phyloP scores from a whole-genome alignment of 345 rosid genomes.

The Lumnitzera littorea region DNA sequence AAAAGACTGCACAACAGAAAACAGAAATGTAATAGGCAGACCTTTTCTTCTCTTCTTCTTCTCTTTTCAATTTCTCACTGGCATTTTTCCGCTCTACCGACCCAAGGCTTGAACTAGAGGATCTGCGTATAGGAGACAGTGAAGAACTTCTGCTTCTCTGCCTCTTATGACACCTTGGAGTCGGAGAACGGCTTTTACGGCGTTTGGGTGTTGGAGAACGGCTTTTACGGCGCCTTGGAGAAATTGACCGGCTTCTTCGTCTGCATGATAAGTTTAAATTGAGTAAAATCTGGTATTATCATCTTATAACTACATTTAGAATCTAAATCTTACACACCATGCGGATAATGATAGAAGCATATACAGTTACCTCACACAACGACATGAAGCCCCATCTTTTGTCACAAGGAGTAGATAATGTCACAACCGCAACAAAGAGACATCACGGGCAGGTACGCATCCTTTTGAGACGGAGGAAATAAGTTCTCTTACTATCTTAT shows the following conservation, averaged over 20 bases:
- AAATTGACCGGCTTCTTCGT: conserved; percentile 74
- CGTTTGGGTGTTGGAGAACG: conserved; percentile 58
- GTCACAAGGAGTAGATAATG: conserved; percentile 88
- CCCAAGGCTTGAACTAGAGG: conserved; percentile 58
- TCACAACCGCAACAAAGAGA: conserved; percentile 71
- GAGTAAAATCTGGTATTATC: conserved; percentile 14
- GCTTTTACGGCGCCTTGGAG: conserved; percentile 60
- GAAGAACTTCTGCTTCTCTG: conserved; percentile 80
- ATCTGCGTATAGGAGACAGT: conserved; percentile 48
- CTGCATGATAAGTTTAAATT: conserved; percentile 41
- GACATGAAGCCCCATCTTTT: conserved; percentile 92
- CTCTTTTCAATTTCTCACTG: conserved; percentile 60
- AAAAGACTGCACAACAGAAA: neutral
- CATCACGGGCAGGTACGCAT: conserved; percentile 64
- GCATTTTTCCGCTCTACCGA: conserved; percentile 55
- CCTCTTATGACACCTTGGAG: conserved; percentile 67
- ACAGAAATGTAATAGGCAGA: conserved; percentile 14
- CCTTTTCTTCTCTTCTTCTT: conserved; percentile 93
- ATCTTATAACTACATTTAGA: too few relatives aligned
- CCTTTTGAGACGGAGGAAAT: conserved; percentile 44
- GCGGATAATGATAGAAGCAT: conserved; percentile 37
- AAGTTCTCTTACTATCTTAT: conserved; percentile 26
- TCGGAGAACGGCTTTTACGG: conserved; percentile 65
- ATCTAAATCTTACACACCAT: conserved; percentile 14
- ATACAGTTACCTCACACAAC: conserved; percentile 92